phyloP scores from a whole-genome alignment of 768 basidiomycete genomes.

The Multifurca ochricompacta region DNA sequence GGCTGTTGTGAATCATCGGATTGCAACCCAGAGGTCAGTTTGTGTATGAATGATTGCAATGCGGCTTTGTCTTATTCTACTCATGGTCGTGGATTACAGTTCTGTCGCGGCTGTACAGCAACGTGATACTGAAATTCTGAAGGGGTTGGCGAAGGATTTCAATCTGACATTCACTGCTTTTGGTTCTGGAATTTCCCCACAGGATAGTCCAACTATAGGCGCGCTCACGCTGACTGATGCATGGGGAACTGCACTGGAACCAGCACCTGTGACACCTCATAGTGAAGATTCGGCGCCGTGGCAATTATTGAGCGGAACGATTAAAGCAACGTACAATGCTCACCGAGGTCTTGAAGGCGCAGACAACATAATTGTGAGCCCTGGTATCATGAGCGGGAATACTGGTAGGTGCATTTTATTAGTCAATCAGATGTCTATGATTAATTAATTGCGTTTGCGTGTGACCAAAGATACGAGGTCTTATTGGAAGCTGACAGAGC shows the following conservation, averaged over 20 bases:
- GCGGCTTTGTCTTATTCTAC: background rate
- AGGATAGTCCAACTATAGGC: conserved; percentile 28
- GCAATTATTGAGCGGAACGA: conserved; percentile 36
- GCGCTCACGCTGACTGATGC: conserved; percentile 33
- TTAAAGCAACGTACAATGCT: conserved; percentile 32
- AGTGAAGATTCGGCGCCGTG: conserved; percentile 30
- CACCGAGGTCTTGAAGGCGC: conserved; percentile 24
- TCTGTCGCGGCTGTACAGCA: conserved; percentile 28
- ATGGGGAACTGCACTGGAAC: conserved; percentile 29
- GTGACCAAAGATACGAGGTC: conserved; percentile 12
- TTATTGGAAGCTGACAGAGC: conserved; percentile 18
- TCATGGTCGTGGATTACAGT: conserved; percentile 16
- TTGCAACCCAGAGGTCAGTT: conserved; percentile 27
- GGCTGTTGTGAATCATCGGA: conserved; percentile 24
- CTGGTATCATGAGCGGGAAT: conserved; percentile 32
- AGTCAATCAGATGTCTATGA: background rate
- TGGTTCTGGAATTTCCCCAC: conserved; percentile 27
- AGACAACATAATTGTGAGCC: conserved; percentile 31
- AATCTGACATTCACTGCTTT: conserved; percentile 38
- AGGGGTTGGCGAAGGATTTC: conserved; percentile 28
- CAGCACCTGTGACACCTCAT: conserved; percentile 38
- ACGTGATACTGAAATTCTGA: conserved; percentile 26
- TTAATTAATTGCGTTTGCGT: background rate
- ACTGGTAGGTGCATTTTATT: conserved; percentile 26
- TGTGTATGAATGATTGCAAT: background rate